Evolutionary conservation across 73 alveolate species (phyloP), one percentile per base, ranked within the genome.

Genomic region (Symbiodinium natans): DNA sequence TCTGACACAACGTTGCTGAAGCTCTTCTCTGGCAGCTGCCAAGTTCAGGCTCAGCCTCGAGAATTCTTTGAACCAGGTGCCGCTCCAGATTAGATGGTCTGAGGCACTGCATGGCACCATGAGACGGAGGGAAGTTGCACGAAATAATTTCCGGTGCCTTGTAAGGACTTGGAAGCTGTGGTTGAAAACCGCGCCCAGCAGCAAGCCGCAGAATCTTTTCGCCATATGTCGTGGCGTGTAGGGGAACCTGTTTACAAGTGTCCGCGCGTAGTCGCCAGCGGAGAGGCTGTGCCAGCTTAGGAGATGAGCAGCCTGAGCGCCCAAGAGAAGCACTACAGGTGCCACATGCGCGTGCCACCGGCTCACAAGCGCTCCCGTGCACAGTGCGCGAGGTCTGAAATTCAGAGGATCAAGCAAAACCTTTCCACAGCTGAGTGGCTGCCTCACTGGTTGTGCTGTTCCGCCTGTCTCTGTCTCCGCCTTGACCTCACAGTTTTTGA

Each of bases 221-320:
- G n/a, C n/a, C n/a, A n/a, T n/a, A n/a, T n/a, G n/a, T n/a, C n/a
- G n/a, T n/a, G n/a, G n/a, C n/a, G n/a, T n/a, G n/a, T n/a, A n/a
- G n/a, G n/a, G n/a, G n/a, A n/a, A n/a, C n/a, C n/a, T n/a, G n/a
- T n/a, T n/a, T n/a, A n/a, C n/a, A n/a, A n/a, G n/a, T n/a, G n/a
- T n/a, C n/a, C n/a, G n/a, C n/a, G n/a, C n/a, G n/a, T n/a, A n/a
- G n/a, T n/a, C n/a, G n/a, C n/a, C n/a, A n/a, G n/a, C n/a, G n/a
- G n/a, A n/a, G n/a, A n/a, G n/a, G n/a, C n/a, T n/a, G n/a, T n/a
- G 41, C 41, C 36, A 31, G 36, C 52, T 39, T 17, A 85, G 93
- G 93, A 85, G 82, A 85, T 85, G 93, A 46, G 82, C 82, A 48
- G 77, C 93, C 46, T 85, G 17, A 48, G 36, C 31, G 93, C 93